Evolutionary conservation across 352 stramenopile genomes (phyloP), one percentile per base, ranked within the genome.

Genomic region (Phytophthora idaei): DNA sequence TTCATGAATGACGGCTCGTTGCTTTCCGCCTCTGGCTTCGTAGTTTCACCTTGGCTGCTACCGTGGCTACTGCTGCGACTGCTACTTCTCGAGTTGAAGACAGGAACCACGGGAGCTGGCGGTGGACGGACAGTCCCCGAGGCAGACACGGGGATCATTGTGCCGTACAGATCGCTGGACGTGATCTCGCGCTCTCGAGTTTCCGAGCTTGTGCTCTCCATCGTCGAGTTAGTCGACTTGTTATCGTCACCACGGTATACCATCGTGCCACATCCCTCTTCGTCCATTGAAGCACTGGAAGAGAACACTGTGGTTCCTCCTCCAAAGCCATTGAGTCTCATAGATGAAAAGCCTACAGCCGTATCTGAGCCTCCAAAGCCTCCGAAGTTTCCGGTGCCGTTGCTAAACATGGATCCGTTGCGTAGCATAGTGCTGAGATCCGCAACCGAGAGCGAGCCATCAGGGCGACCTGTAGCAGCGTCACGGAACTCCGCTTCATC

Each of bases 1-100:
- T 90, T 92, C 82, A 94, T 94, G 68, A 94, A 94, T 17, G 86
- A 90, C 31, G 86, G 84, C 66, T 94, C 70, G 44, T 63, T 73
- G 62, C 17, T 65, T 55, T 67, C 41, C 11, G 31, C 55, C 32
- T 63, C 66, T 31, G 46, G 69, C 61, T 68, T 37, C 27, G 29
- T 17, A 25, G 49, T 8, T 44, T 69, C 63, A 7, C 45, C 59
- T 47, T 69, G 48, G 61, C 47, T 73, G 49, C 57, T 51, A 32
- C 28, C 36, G 27, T 39, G 52, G 8, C 54, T 73, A 15, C 39
- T 63, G 32, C 46, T 55, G 5, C 45, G 59, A 69, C 56, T 74
- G 61, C 61, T 70, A 44, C 50, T 74, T 14, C 55, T 69, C 9
- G 61, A 74, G 55, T 57, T 57, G 4, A 37, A 47, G 15, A 66